Evolutionary conservation across 176 grass and related monocot genomes (phyloP), one percentile per base, ranked within the genome.

Genomic region (Alopecurus myosuroides): DNA sequence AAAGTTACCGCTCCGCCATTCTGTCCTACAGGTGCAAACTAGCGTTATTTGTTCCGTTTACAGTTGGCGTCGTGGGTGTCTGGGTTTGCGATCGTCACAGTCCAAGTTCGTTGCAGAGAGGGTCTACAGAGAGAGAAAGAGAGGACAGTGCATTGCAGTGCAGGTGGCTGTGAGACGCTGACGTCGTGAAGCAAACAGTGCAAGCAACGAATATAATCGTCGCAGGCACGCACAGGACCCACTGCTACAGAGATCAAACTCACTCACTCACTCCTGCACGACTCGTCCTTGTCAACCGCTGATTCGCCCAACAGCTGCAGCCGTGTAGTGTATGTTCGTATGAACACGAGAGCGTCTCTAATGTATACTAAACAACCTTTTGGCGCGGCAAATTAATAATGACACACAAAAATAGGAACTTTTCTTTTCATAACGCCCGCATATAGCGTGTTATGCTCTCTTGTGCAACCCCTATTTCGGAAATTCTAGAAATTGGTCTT

Each of bases 191-290:
- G 15, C 71, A 19, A 50, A 44, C 44, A 74, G 15, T 50, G 44
- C 71, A 74, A 68, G 71, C 44, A 74, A 74, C 71, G 71, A 74
- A 74, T 74, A 74, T 74, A 50, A 74, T 74, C 44, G 70, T 74
- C 42, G 42, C 70, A 74, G 62, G 64, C 26, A 10, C 7, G 52
- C 13, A 63, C 68, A 71, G 41, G 29, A 48, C 70, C 29, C 25
- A 11, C 64, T 15, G 17, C 40, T 45, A 73, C 70, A 73, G 70
- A 73, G 23, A 73, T 46, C 14, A 14, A 19, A 73, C 70, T 73
- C 70, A 1, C 63, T 40, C 66, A 2, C 48, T 53, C 34, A 40
- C 11, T 42, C 68, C 40, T 46, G 14, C 41, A 30, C 70, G 70
- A 73, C 12, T 73, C 70, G 70, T 73, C 70, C 70, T 29, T 48